Base-by-base conservation (phyloP, 148 eudicot genomes). In the Chenopodium suecicum region DNA sequence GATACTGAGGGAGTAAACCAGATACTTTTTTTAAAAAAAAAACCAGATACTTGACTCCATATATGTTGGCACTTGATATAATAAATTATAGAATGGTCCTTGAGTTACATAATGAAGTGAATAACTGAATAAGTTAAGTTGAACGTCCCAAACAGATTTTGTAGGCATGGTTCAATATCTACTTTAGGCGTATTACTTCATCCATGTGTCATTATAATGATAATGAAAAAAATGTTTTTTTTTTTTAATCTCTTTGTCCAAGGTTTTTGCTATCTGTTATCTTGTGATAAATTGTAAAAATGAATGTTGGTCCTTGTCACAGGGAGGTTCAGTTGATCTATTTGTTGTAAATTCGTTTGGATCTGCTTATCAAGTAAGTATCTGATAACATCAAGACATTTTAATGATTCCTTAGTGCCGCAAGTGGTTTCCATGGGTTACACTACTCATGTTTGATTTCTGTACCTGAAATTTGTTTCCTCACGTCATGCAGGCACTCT, bases 321-420 rank as follows among this genome's bases (percentile, higher is more conserved):
- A 96, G 99, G 94, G 94, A 84, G 90, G 89, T 48, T 78, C 95
- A 56, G 85, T 96, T 83, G 99, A 96, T 90, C 90, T 96, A 54
- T 96, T 96, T 86, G 99, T 92, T 81, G 90, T 96, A n/a, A 96
- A 96, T 87, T 96, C 99, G 56, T 96, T 75, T 84, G 99, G 99
- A 86, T 96, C 99, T 83, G 98, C 97, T 82, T 96, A 88, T 87
- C 99, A 96, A 89, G 99, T 96, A 79, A 86, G 86, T 80, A 74
- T 41, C 85, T 46, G 65, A 44, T 77, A 41, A 62, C 31, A 46
- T 62, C 62, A 65, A 44, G 3, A 47, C 31, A 10, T 19, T 65
- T 60, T 52, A 64, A 48, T 29, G 25, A 73, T 47, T 80, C 56
- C 71, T 25, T 31, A 37, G 47, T n/a, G 47, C 50, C 52, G n/a